These are phyloP conservation scores for Naumovozyma dairenensis DNA, from an alignment of 805 yeast genomes.

Conservation along the genomic window DNA sequence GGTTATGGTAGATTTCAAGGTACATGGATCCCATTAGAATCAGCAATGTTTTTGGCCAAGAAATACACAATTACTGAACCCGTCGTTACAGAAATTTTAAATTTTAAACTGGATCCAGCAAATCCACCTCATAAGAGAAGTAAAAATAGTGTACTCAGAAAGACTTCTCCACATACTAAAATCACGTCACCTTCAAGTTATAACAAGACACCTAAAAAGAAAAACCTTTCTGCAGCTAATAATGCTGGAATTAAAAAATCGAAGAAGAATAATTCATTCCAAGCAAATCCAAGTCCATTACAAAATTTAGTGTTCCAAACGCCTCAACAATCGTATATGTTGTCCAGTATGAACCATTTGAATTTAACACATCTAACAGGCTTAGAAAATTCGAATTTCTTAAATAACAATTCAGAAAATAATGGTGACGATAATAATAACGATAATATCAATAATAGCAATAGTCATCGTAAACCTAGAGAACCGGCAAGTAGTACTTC, in stretches of 20 bases:
- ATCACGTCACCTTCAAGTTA: conserved; percentile 28
- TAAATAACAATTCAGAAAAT: no score
- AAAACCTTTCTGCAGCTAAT: conserved; percentile 3
- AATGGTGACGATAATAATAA: no score
- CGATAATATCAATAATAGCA: no score
- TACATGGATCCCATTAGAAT: conserved; percentile 69
- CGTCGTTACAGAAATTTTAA: conserved; percentile 41
- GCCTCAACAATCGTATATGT: conserved; percentile 19
- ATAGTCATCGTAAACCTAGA: no score
- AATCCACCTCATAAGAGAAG: conserved; percentile 36
- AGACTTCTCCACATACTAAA: conserved; percentile 24
- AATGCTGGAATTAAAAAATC: conserved; percentile 4
- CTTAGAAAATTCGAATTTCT: no score
- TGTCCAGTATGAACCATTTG: not conserved
- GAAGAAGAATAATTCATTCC: conserved; percentile 8
- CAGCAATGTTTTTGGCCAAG: conserved; percentile 50
- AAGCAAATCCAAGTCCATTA: conserved; percentile 26
- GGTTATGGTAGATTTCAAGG: conserved; percentile 83
- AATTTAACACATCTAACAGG: conserved; percentile 3
- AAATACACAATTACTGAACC: conserved; percentile 42
- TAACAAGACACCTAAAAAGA: conserved; percentile 27
- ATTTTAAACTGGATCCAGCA: conserved; percentile 41
- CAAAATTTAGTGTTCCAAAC: conserved; percentile 27
- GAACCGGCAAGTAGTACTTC: no score
- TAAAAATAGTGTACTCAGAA: conserved; percentile 27